Base-by-base conservation (phyloP, 1,139 yeast species). In the Yamadazyma buinensis region DNA sequence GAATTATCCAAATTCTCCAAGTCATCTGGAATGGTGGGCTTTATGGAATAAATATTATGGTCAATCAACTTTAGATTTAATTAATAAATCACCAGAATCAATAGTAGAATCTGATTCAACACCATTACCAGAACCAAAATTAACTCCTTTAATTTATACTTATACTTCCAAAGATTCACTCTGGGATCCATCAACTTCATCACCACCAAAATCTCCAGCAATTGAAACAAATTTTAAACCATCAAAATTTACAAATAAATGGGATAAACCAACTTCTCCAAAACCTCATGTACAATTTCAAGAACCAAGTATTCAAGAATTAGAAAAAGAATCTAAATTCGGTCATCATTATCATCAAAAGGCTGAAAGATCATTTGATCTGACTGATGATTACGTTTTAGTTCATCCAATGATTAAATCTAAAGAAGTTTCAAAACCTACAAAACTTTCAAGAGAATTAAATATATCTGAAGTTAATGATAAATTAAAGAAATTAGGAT, bases 11-110 rank as follows among this genome's bases (percentile, higher is more conserved):
- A 41, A 41, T 26, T 30, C 42, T 24, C 42, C 54, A 3, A 43
- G 49, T 10, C 64, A 59, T 40, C 51, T 47, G 26, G 57, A 54
- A 32, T 72, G 77, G 75, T 72, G 77, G 77, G 46, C 49, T n/a
- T 49, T 55, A 17, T 70, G 73, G 72, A 46, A 53, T 30, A 54
- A 52, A 15, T 55, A 57, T 38, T 71, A 60, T 39, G 61, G 41
- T 22, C 32, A 34, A 15, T 34, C 32, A 8, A 36, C 36, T 6
- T 33, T 40, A 28, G 33, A 37, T n/a, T 20, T 32, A 23, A 29
- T 33, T 10, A 28, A 37, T n/a, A 36, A 32, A 5, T 42, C 35
- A 8, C 43, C 35, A 8, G 29, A 41, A 26, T 31, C 32, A 12
- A 15, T 5, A 10, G 22, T 18, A n/a, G 28, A 24, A 17, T 19